A percentile compares a stretch with the other conserved stretches of the same genome.
Evolutionary conservation across 1,284 basidiomycete genomes (phyloP).

Genomic region (Athelia psychrophila): DNA sequence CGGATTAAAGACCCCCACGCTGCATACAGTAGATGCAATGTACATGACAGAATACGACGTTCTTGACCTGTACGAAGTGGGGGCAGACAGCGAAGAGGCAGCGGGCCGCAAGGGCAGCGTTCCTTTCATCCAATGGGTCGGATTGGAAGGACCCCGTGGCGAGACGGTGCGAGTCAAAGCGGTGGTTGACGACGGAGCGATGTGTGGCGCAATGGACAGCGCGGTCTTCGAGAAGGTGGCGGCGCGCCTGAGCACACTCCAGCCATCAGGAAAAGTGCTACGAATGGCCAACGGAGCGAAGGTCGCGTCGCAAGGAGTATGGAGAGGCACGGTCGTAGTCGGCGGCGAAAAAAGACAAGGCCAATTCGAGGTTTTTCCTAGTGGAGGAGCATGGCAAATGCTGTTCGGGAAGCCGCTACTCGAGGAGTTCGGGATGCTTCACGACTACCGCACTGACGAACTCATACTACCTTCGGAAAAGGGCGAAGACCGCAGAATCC

Average conservation of each 20-base stretch:
- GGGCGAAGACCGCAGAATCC: neutral
- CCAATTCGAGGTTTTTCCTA: slow-evolving; percentile 29
- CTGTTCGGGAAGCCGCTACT: slow-evolving; percentile 30
- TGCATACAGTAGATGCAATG: too few species aligned
- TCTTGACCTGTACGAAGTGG: too few species aligned
- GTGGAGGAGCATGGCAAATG: slow-evolving; percentile 25
- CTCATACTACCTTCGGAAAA: slow-evolving; percentile 6
- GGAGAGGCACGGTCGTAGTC: slow-evolving; percentile 20
- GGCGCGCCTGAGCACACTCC: slow-evolving; percentile 9
- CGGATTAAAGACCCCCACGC: too few species aligned
- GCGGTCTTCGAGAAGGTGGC: slow-evolving; percentile 13
- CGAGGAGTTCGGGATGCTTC: slow-evolving; percentile 16
- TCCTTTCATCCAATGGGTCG: neutral
- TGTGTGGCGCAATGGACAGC: slow-evolving; percentile 22
- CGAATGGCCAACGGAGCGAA: slow-evolving; percentile 27
- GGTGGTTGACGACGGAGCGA: slow-evolving; percentile 25
- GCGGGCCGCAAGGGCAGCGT: too few species aligned
- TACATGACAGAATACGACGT: too few species aligned
- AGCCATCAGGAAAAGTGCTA: slow-evolving; percentile 13
- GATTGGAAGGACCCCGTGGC: slow-evolving; percentile 2
- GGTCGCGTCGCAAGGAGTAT: slow-evolving; percentile 18
- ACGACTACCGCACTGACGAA: slow-evolving; percentile 22
- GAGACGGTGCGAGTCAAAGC: slow-evolving; percentile 7
- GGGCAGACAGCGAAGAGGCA: too few species aligned
- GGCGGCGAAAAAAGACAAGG: slow-evolving; percentile 10